Evolutionary conservation across 768 basidiomycete genomes (phyloP), one percentile per base, ranked within the genome.

Genomic region (Boletus sp.): DNA sequence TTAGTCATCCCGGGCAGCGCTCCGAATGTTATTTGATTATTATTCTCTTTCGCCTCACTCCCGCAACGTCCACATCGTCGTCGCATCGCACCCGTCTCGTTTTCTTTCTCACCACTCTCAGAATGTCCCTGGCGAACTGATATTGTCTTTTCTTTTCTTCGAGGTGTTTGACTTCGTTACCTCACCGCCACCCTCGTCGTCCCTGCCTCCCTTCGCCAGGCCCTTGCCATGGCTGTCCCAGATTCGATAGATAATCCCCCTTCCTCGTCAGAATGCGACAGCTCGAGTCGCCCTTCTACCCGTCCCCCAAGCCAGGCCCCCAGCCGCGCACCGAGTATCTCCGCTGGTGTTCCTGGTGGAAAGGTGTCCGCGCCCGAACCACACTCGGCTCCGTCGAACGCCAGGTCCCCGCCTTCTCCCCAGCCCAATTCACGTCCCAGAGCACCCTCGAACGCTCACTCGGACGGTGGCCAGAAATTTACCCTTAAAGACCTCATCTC

Each of bases 401-500:
- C 60, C 19, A 66, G 60, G 43, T 50, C 57, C 21, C 27, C 61
- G 0, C 45, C 57, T 25, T 57, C 68, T 30, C 53, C 62, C 45
- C 47, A 58, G 17, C 48, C 71, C 56, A 53, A 58, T 61, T 51
- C 64, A 51, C 75, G 63, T 55, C 68, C 72, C 61, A 62, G 64
- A 64, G 77, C 50, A 54, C 74, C 53, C 71, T 80, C 65, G 54
- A 85, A 59, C 70, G 79, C 70, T 74, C 81, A 73, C 15, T 83
- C 85, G 51, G 82, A 83, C 40, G 76, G 74, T 6, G 77, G 80
- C 43, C 86, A 88, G 67, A 89, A 84, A 72, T 94, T 94, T 74
- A 88, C 79, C 39, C 81, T 97, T 63, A 94, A 89, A 53, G 82
- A 94, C 67, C 80, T 97, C 27, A 79, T 95, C 55, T 77, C 77